Evolutionary conservation across 23 red algal genomes (phyloP), one percentile per base, ranked within the genome.

Genomic region (Gracilaria domingensis): DNA sequence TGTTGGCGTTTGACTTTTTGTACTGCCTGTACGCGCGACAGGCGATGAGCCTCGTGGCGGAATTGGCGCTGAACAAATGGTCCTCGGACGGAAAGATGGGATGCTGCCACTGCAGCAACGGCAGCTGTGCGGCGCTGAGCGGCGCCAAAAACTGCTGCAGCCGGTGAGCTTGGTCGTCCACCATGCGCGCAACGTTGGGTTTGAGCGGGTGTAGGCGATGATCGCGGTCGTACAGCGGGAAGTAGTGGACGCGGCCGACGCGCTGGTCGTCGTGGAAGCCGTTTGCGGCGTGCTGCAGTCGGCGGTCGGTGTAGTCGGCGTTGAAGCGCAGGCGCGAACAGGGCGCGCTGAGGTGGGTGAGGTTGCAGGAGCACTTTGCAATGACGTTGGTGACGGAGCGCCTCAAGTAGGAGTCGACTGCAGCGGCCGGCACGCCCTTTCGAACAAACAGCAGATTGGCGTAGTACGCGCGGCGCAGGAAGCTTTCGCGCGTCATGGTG

Each of bases 71-170:
- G 45, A 77, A 77, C 38, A 77, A 20, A 50, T 45, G 12, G 45
- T 77, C 72, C 3, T 77, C 39, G n/a, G 72, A 51, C 7, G 72
- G 72, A 30, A 77, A 77, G 2, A 77, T 50, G 13, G 4, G 72
- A 0, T n/a, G 4, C 20, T 8, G 50, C 72, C 72, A 77, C n/a
- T 62, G 21, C 16, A 30, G 5, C 59, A 62, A 62, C 9, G 8
- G 59, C 21, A 55, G 11, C 51, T 55, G 51, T 8, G 59, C 1
- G 24, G 59, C 16, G 29, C 9, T 18, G 59, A 62, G 59, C 21
- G 59, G 59, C 24, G 16, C 8, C 59, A 62, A 62, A 18, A 55
- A 55, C 51, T 18, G 51, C 18, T 55, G 11, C 51, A 55, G 14
- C 14, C 8, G 8, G 13, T 1, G 1, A 18, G 51, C 51, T 17